These are phyloP conservation scores for Gossypium australe DNA, from an alignment of 345 rosid species.

Conservation along the genomic window DNA sequence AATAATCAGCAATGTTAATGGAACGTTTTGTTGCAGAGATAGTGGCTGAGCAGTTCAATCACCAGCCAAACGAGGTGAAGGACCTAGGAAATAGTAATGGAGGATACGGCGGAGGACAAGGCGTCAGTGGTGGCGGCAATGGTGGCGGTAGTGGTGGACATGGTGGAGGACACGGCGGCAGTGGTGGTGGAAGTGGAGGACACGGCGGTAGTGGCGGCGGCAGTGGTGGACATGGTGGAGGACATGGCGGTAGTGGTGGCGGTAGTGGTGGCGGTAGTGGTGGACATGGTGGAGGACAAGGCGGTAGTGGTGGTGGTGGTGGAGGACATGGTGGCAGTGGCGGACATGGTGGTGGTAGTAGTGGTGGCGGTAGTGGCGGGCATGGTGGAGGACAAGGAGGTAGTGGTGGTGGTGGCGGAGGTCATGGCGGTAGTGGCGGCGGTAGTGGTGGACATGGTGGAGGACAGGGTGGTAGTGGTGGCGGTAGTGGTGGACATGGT, in stretches of 20 bases:
- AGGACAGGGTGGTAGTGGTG: too few species aligned
- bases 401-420: neutral
- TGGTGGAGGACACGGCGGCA: neutral
- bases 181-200: too few species aligned
- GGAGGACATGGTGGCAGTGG: neutral
- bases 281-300: neutral
- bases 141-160: too few species aligned
- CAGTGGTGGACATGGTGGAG: neutral
- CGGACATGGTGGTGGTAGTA: neutral
- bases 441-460: neutral
- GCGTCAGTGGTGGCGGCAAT: too few species aligned
- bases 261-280: neutral
- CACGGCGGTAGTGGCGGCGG: neutral
- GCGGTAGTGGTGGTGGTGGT: neutral
- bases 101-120: neutral
- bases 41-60: neutral
- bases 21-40: neutral
- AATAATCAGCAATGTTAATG: too few species aligned
- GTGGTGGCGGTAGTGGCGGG: rapidly evolving
- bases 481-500: too few species aligned
- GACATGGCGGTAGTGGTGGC: too few species aligned
- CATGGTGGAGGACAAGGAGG: too few species aligned
- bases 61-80: neutral
- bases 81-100: neutral
- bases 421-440: neutral